Conservation (phyloP, 495 filamentous ascomycete species). For the Neurospora sp. region DNA sequence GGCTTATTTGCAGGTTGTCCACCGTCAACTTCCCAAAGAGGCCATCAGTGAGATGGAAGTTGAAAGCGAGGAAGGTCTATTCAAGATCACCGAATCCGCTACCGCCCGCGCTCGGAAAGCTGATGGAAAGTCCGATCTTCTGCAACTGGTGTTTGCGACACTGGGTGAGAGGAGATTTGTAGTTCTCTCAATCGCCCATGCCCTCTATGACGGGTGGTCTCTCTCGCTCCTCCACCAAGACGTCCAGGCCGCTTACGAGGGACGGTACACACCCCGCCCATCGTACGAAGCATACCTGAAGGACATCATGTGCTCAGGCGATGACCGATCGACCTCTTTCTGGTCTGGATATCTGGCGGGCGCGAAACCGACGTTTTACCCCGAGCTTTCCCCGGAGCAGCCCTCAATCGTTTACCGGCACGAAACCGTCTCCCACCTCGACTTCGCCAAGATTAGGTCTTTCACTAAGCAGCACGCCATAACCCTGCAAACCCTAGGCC, state of each 20-base stretch:
- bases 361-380: constrained; percentile 23
- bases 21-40: constrained; percentile 11
- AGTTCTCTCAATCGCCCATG: constrained; percentile 65
- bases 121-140: constrained; percentile 18
- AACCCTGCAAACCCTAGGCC: constrained; percentile 54
- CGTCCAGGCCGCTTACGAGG: constrained; percentile 48
- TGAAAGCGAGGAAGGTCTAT: constrained; percentile 13
- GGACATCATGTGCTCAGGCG: constrained; percentile 26
- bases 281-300: constrained; percentile 39
- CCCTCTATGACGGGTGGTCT: constrained; percentile 72
- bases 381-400: constrained; percentile 8
- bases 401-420: constrained; percentile 23
- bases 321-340: constrained; percentile 37
- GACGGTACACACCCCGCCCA: constrained; percentile 26
- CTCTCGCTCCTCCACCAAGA: constrained; percentile 56
- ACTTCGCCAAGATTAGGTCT: constrained; percentile 21
- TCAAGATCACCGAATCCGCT: constrained; percentile 17
- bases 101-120: constrained; percentile 16
- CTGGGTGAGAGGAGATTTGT: constrained; percentile 34
- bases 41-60: constrained; percentile 8
- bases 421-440: constrained; percentile 35
- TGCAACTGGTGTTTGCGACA: constrained; percentile 33
- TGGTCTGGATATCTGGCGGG: constrained; percentile 51
- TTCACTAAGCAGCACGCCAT: constrained; percentile 49
- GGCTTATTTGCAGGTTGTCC: constrained; percentile 58